Percentiles rank a stretch among this genome's conserved stretches.
phyloP scores from a whole-genome alignment of 495 filamentous ascomycete genomes.

The Collariella sp. region DNA sequence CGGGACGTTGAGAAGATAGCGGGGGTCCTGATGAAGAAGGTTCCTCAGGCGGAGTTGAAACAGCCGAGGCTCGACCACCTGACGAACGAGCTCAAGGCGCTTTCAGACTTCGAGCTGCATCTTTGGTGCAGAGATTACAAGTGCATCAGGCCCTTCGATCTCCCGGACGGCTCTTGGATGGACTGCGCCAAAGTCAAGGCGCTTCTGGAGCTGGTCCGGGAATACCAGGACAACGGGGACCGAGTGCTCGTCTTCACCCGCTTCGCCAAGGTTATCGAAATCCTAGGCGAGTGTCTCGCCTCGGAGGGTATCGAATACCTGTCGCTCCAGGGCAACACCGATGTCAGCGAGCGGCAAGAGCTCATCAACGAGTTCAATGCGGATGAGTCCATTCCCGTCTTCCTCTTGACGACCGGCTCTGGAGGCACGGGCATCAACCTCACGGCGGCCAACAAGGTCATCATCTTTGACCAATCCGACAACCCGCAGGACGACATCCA shows the following conservation, averaged over 20 bases:
- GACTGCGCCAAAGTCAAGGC: slow-evolving; percentile 82
- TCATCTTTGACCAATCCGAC: slow-evolving; percentile 92
- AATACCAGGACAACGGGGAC: slow-evolving; percentile 75
- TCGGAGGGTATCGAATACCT: slow-evolving; percentile 65
- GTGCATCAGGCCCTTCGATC: slow-evolving; percentile 59
- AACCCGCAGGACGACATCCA: slow-evolving; percentile 96
- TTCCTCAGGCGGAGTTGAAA: slow-evolving; percentile 34
- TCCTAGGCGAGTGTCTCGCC: slow-evolving; percentile 74
- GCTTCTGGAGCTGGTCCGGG: slow-evolving; percentile 59
- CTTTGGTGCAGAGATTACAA: slow-evolving; percentile 64
- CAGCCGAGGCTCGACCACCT: slow-evolving; percentile 56
- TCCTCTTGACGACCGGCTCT: slow-evolving; percentile 85
- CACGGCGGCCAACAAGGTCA: slow-evolving; percentile 89
- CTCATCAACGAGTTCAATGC: slow-evolving; percentile 79
- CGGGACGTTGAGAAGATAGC: slow-evolving; percentile 67
- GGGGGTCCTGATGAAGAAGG: slow-evolving; percentile 56
- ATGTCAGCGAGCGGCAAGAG: slow-evolving; percentile 72
- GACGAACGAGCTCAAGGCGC: slow-evolving; percentile 59
- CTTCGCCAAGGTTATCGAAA: slow-evolving; percentile 85
- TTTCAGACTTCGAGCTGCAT: slow-evolving; percentile 77
- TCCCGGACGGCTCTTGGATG: slow-evolving; percentile 77
- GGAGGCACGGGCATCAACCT: slow-evolving; percentile 94
- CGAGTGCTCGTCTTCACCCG: slow-evolving; percentile 83
- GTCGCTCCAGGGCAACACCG: slow-evolving; percentile 76
- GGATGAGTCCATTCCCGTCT: slow-evolving; percentile 71